phyloP scores from a whole-genome alignment of 306 rosid species.

The Castanea mollissima region DNA sequence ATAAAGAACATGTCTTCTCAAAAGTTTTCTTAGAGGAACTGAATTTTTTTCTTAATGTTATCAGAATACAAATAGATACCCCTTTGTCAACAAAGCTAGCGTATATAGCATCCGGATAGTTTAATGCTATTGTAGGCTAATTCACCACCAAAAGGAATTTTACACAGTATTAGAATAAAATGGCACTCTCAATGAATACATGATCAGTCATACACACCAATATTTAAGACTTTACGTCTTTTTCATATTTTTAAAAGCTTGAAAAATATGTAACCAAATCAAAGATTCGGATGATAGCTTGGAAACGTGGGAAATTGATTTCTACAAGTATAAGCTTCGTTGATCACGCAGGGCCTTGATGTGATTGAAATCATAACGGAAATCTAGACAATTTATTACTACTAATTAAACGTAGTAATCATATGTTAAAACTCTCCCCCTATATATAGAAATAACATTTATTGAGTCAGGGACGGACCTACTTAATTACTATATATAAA shows the following conservation, averaged over 20 bases:
- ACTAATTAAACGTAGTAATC: conserved; percentile 6
- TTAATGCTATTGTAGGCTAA: conserved; percentile 30
- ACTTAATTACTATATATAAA: too few species aligned
- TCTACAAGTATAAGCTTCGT: conserved; percentile 78
- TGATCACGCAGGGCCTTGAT: conserved; percentile 35
- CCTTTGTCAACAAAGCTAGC: conserved; percentile 48
- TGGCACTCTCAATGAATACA: conserved; percentile 37
- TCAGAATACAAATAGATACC: conserved; percentile 24
- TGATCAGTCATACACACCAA: conserved; percentile 30
- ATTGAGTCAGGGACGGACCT: too few species aligned
- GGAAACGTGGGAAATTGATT: conserved; percentile 76
- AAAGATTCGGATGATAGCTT: conserved; percentile 70
- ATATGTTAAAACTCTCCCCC: conserved; percentile 3
- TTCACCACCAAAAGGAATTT: conserved; percentile 40
- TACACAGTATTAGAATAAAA: conserved; percentile 30
- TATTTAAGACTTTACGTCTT: conserved; percentile 55
- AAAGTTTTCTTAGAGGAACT: conserved; percentile 13
- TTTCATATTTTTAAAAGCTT: conserved; percentile 38
- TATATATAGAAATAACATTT: neutral
- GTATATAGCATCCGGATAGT: conserved; percentile 27
- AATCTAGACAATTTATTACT: conserved; percentile 18
- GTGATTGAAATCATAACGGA: conserved; percentile 43
- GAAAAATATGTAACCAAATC: conserved; percentile 28
- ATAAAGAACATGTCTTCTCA: conserved; percentile 6
- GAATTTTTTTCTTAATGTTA: conserved; percentile 16